phyloP scores from a whole-genome alignment of 176 grass and related monocot species.

The Pharus latifolius region DNA sequence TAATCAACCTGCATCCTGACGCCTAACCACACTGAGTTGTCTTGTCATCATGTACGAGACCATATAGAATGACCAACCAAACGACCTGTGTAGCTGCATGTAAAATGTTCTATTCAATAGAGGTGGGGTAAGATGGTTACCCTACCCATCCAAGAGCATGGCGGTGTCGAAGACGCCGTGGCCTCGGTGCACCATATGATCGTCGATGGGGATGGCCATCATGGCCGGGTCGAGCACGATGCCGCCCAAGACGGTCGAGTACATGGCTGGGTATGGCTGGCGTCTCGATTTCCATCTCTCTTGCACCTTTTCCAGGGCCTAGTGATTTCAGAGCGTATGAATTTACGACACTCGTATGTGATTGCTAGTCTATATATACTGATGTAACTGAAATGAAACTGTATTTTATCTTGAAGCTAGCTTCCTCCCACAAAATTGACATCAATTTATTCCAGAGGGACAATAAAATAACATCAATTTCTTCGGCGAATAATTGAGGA shows the following conservation, averaged over 20 bases:
- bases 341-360: too few relatives aligned
- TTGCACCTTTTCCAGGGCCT: slow-evolving; percentile 52
- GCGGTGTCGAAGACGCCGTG: slow-evolving; percentile 97
- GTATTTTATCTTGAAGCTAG: too few relatives aligned
- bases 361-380: too few relatives aligned
- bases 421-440: too few relatives aligned
- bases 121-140: too few relatives aligned
- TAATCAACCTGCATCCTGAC: too few relatives aligned
- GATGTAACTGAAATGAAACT: too few relatives aligned
- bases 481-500: too few relatives aligned
- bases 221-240: slow-evolving; percentile 63
- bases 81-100: not conserved
- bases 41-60: not conserved
- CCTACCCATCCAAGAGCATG: slow-evolving; percentile 69
- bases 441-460: too few relatives aligned
- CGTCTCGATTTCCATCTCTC: slow-evolving; percentile 18
- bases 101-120: too few relatives aligned
- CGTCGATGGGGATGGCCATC: slow-evolving; percentile 69
- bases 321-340: not conserved
- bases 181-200: slow-evolving; percentile 90
- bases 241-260: slow-evolving; percentile 67
- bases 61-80: not conserved
- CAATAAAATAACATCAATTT: too few relatives aligned
- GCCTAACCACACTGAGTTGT: too few relatives aligned
- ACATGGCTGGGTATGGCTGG: slow-evolving; percentile 59